phyloP scores from a whole-genome alignment of 2,329 filamentous ascomycete genomes.

The Pseudocercospora pini-densiflorae region DNA sequence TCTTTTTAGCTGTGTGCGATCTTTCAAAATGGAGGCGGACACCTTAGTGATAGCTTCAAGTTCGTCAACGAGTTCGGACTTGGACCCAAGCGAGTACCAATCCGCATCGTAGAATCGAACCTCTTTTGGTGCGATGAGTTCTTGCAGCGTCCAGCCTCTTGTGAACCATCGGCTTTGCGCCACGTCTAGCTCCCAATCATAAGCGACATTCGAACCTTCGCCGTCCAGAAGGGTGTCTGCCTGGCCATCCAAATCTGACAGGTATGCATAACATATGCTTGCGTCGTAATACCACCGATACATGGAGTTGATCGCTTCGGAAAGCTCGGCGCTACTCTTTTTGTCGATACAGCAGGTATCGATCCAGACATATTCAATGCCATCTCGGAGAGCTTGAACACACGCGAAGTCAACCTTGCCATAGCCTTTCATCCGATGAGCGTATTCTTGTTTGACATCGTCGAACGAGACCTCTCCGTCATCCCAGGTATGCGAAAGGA shows the following conservation, averaged over 20 bases:
- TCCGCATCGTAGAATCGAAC: constrained; percentile 25
- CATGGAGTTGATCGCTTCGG: constrained; percentile 14
- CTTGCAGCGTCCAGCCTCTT: constrained; percentile 11
- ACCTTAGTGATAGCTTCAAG: neutral
- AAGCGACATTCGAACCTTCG: neutral
- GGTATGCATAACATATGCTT: constrained; percentile 26
- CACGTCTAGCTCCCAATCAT: neutral
- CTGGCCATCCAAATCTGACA: constrained; percentile 19
- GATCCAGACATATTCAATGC: constrained; percentile 14
- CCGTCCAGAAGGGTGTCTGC: neutral
- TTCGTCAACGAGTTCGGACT: neutral
- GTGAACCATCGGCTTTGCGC: constrained; percentile 26
- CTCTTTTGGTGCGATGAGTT: constrained; percentile 28
- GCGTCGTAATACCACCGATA: constrained; percentile 27
- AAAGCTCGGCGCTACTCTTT: constrained; percentile 25
- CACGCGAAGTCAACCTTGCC: constrained; percentile 20
- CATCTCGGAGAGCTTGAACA: constrained; percentile 12
- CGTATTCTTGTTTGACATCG: constrained; percentile 18
- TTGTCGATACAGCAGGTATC: constrained; percentile 34
- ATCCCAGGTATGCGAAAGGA: constrained; percentile 28
- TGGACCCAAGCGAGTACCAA: constrained; percentile 12
- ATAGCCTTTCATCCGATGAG: constrained; percentile 11
- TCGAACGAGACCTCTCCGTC: constrained; percentile 23
- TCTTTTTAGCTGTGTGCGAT: neutral
- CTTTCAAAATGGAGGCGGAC: neutral